Base-by-base conservation (phyloP, 2,329 filamentous ascomycete genomes). In the Aspergillus ustus region DNA sequence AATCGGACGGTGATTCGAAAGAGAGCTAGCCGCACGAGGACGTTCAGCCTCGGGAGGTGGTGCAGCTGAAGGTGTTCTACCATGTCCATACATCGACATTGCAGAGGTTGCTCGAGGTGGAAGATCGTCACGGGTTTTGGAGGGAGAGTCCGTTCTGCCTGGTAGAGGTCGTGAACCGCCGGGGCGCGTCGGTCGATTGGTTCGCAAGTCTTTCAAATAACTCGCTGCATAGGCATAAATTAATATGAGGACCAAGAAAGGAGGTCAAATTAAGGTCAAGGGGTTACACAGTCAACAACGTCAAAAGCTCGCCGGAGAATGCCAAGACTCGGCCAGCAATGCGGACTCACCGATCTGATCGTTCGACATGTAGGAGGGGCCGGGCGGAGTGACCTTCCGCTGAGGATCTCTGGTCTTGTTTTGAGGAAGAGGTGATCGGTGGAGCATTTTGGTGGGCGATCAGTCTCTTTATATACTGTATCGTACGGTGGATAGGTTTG, bases 141-240 rank as follows among this genome's bases (percentile, higher is more conserved):
- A 59, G 3, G 68, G 65, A 6, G 73, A 72, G 8, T 68, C 59
- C 7, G 74, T 68, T 66, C 81, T 76, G 65, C 81, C 83, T 11
- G 86, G 87, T 50, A 84, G 79, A 48, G 87, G 87, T 59, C 87
- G 79, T 50, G 87, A 87, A 61, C 87, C 87, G 54, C 80, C 85
- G 6, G 87, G 87, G 63, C 87, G 82, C 7, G 81, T 75, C 57
- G 83, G 82, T 59, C 83, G 82, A 70, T 84, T 86, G 60, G 78
- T 81, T 67, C 87, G 84, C 28, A 89, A 81, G 63, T 87, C 84
- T 64, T 83, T 82, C 51, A 89, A 78, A 72, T 88, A 89, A 60
- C 76, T 82, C 61, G 83, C 86, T 89, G 73, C 66, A 63, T 50
- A 37, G 28, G 25, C 49, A 59, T 29, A 57, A 44, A 52, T 63